A percentile compares a stretch with the other conserved stretches of the same genome.
Evolutionary conservation across 805 yeast species (phyloP).

Genomic region (Middelhovenomyces tepae): DNA sequence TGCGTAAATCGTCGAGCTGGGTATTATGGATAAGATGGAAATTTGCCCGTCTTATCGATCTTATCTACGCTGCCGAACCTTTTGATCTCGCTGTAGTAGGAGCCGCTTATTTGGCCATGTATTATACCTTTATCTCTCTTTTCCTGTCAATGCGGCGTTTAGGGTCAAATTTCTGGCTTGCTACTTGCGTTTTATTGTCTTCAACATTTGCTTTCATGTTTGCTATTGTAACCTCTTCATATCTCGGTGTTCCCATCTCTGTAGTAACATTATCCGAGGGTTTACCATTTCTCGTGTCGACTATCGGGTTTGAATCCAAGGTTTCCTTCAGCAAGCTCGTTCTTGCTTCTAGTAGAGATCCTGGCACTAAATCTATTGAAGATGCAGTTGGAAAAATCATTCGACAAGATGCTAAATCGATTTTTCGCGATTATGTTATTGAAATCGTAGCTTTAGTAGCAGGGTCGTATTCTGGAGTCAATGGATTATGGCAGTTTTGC

Average conservation of each 20-base stretch:
- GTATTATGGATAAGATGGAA: slow-evolving; percentile 28
- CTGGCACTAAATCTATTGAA: slow-evolving; percentile 16
- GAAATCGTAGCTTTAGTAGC: slow-evolving; percentile 60
- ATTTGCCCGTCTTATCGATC: slow-evolving; percentile 24
- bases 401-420: slow-evolving; percentile 36
- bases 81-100: slow-evolving; percentile 76
- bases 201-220: slow-evolving; percentile 77
- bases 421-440: slow-evolving; percentile 67
- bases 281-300: slow-evolving; percentile 83
- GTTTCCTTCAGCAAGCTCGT: slow-evolving; percentile 49
- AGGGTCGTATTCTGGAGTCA: slow-evolving; percentile 48
- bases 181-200: slow-evolving; percentile 65
- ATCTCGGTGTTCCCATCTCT: slow-evolving; percentile 55
- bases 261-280: slow-evolving; percentile 78
- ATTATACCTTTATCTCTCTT: slow-evolving; percentile 67
- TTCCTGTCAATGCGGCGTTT: slow-evolving; percentile 65
- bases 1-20: slow-evolving; percentile 27
- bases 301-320: slow-evolving; percentile 86
- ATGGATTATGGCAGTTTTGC: slow-evolving; percentile 74
- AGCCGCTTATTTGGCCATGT: slow-evolving; percentile 79
- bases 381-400: slow-evolving; percentile 31
- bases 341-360: slow-evolving; percentile 25
- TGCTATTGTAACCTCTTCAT: slow-evolving; percentile 56
- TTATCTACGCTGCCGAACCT: slow-evolving; percentile 60
- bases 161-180: slow-evolving; percentile 86